Evolutionary conservation across 495 filamentous ascomycete genomes (phyloP).

Genomic region (Chaetomium cochliodes): DNA sequence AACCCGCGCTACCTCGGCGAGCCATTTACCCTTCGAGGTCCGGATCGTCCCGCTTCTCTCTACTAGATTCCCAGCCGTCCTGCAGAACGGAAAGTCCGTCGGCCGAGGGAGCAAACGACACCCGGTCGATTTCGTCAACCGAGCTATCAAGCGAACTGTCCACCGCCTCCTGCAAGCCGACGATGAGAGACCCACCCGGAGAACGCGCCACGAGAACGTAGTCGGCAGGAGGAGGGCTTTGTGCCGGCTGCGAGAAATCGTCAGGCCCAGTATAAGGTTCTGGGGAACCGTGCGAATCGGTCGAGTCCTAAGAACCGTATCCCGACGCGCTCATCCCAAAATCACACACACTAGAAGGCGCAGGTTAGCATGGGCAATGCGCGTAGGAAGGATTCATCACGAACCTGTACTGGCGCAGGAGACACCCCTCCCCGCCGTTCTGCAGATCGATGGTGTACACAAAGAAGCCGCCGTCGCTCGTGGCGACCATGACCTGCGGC

Average conservation of each 20-base stretch:
- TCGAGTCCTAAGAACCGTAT: conserved; percentile 34
- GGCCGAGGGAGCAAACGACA: no score
- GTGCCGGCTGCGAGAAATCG: no score
- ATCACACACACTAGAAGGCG: conserved; percentile 47
- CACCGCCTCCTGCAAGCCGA: no score
- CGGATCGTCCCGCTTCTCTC: background rate
- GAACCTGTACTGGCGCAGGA: conserved; percentile 87
- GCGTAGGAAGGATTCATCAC: background rate
- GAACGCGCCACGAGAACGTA: no score
- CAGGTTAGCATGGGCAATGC: background rate
- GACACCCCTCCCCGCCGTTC: conserved; percentile 86
- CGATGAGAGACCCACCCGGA: no score
- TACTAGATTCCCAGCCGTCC: background rate
- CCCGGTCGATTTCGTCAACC: no score
- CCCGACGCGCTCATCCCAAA: conserved; percentile 50
- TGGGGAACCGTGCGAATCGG: background rate
- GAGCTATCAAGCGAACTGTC: no score
- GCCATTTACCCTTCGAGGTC: background rate
- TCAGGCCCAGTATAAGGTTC: no score
- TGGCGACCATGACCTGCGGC: conserved; percentile 97
- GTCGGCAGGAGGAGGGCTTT: background rate
- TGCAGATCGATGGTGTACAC: conserved; percentile 95
- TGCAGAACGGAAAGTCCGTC: no score
- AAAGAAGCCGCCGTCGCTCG: conserved; percentile 90
- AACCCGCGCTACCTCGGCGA: background rate